Percentiles rank a stretch among this genome's conserved stretches.
Conservation (phyloP, 768 basidiomycete genomes). For the Leccinum ochraceum region DNA sequence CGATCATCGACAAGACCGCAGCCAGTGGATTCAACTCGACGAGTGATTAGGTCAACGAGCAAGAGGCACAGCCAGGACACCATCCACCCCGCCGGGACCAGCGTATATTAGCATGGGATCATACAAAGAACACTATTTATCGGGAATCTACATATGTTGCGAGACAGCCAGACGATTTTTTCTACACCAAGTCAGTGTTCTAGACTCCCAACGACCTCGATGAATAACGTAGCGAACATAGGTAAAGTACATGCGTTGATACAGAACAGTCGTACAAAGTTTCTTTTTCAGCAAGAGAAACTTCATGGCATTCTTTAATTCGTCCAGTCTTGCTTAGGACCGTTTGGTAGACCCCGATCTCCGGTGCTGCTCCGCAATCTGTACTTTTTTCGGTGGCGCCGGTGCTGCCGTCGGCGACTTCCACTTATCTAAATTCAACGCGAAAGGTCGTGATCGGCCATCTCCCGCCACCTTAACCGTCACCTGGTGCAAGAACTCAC, state of each 20-base stretch:
- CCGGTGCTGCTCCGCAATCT: constrained; percentile 16
- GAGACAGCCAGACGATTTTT: background rate
- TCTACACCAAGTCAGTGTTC: background rate
- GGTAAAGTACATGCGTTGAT: background rate
- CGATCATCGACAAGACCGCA: too few relatives aligned
- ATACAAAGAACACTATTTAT: background rate
- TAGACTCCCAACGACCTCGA: background rate
- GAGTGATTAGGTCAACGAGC: too few relatives aligned
- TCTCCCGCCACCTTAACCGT: background rate
- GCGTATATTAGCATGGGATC: too few relatives aligned
- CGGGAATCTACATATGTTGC: background rate
- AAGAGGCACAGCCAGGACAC: too few relatives aligned
- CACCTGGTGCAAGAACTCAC: constrained; percentile 11
- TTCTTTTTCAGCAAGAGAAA: background rate
- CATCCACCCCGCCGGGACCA: too few relatives aligned
- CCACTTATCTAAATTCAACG: constrained; percentile 25
- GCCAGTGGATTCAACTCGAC: too few relatives aligned
- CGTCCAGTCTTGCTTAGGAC: background rate
- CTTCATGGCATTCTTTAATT: background rate
- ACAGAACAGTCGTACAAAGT: background rate
- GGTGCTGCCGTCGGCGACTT: constrained; percentile 17
- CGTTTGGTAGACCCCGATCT: constrained; percentile 8
- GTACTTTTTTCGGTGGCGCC: constrained; percentile 18
- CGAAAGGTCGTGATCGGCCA: background rate
- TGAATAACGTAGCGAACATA: background rate